These are phyloP conservation scores for Phoenix roebelenii DNA, from an alignment of 176 grass and related monocot species.

Conservation along the genomic window DNA sequence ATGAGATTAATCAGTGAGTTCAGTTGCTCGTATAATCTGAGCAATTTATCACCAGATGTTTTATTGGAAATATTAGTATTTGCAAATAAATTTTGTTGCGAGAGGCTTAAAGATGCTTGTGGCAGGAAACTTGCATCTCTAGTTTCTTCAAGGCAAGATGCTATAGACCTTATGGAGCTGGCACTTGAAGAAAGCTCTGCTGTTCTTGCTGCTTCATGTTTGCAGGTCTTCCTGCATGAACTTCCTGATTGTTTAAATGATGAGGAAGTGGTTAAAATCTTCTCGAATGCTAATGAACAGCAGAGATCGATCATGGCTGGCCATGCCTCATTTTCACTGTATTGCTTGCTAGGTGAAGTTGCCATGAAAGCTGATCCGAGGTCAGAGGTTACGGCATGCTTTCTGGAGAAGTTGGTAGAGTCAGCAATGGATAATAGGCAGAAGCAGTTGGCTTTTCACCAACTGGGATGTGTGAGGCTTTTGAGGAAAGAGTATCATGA, in stretches of 20 bases:
- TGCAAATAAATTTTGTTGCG: slow-evolving; percentile 94
- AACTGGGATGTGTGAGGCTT: slow-evolving; percentile 59
- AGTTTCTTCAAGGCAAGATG: slow-evolving; percentile 83
- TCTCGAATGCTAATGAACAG: slow-evolving; percentile 55
- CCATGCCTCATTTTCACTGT: slow-evolving; percentile 76
- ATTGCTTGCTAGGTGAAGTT: slow-evolving; percentile 89
- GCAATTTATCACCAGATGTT: slow-evolving; percentile 64
- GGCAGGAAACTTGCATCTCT: slow-evolving; percentile 82
- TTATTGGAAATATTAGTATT: slow-evolving; percentile 89
- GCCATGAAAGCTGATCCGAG: slow-evolving; percentile 49
- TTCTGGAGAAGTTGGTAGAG: slow-evolving; percentile 80
- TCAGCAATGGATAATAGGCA: slow-evolving; percentile 65
- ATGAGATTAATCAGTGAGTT: slow-evolving; percentile 81
- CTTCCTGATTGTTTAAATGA: slow-evolving; percentile 85
- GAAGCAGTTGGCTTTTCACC: slow-evolving; percentile 74
- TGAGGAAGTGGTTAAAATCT: slow-evolving; percentile 70
- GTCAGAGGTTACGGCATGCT: slow-evolving; percentile 61
- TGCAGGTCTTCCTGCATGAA: slow-evolving; percentile 73
- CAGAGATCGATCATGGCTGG: slow-evolving; percentile 69
- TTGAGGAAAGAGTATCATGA: slow-evolving; percentile 66
- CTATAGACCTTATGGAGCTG: slow-evolving; percentile 92
- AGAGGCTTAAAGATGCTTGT: slow-evolving; percentile 89
- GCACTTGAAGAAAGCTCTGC: slow-evolving; percentile 78
- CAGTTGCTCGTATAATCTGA: slow-evolving; percentile 59
- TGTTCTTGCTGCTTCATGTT: slow-evolving; percentile 80